phyloP scores from a whole-genome alignment of 371 early-diverging fungal genomes.

The Rhizopus arrhizus region DNA sequence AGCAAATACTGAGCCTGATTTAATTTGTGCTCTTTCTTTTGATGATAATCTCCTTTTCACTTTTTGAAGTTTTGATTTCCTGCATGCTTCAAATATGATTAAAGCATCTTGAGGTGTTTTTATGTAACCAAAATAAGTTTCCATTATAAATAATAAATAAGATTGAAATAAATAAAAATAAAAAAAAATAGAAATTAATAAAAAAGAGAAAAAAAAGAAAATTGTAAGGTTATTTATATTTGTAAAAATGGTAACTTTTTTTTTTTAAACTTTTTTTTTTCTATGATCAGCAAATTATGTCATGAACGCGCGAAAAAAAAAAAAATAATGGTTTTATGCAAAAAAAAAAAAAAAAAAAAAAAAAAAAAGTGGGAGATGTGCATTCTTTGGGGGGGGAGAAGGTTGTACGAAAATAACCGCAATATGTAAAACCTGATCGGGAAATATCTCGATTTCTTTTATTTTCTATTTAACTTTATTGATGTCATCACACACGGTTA shows the following conservation, averaged over 20 bases:
- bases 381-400: slow-evolving; percentile 30
- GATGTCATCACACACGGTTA: slow-evolving; percentile 26
- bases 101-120: slow-evolving; percentile 82
- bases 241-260: slow-evolving; percentile 5
- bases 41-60: slow-evolving; percentile 77
- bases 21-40: slow-evolving; percentile 63
- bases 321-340: slow-evolving; percentile 29
- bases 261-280: slow-evolving; percentile 35
- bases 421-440: slow-evolving; percentile 17
- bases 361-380: slow-evolving; percentile 1
- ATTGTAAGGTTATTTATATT: slow-evolving; percentile 9
- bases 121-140: slow-evolving; percentile 66
- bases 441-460: slow-evolving; percentile 29
- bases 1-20: slow-evolving; percentile 82
- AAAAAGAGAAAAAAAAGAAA: slow-evolving; percentile 9
- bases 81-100: slow-evolving; percentile 83
- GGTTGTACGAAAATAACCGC: background rate
- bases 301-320: slow-evolving; percentile 27
- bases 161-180: slow-evolving; percentile 9
- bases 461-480: background rate
- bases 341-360: slow-evolving; percentile 19
- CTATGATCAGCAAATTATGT: slow-evolving; percentile 40
- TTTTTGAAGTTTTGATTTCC: slow-evolving; percentile 63
- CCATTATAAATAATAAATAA: slow-evolving; percentile 29
- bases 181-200: background rate